Percentiles rank a stretch among this genome's conserved stretches.
Conservation (phyloP, 306 rosid species). For the Spatholobus suberectus region DNA sequence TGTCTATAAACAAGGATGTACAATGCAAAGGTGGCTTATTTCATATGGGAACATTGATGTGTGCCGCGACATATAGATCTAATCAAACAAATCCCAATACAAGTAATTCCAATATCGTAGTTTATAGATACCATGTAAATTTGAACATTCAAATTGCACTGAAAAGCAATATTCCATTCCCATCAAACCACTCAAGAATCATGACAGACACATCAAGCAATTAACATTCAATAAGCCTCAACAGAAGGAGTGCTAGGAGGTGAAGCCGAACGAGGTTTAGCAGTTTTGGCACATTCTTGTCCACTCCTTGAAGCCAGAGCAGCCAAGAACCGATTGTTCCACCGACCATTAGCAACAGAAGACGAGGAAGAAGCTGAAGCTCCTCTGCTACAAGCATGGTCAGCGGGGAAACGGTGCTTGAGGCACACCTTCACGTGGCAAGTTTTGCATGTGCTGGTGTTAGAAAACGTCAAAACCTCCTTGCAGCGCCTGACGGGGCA, state of each 20-base stretch:
- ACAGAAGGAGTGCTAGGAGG: constrained; percentile 58
- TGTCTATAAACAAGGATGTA: not conserved
- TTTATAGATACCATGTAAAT: not conserved
- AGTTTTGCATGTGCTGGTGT: constrained; percentile 68
- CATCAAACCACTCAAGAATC: constrained; percentile 18
- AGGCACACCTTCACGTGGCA: constrained; percentile 81
- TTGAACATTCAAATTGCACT: constrained; percentile 21
- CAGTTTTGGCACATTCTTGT: constrained; percentile 61
- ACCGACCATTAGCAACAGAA: constrained; percentile 27
- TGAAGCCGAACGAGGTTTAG: constrained; percentile 48
- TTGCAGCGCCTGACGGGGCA: constrained; percentile 82
- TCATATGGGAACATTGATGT: not conserved
- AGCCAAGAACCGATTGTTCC: constrained; percentile 67
- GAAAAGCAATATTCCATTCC: not conserved
- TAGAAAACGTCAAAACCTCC: constrained; percentile 78
- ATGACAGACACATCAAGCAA: not conserved
- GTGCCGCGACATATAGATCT: not conserved
- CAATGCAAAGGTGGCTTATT: not conserved
- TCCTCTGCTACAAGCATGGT: constrained; percentile 60
- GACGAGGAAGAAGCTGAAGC: not conserved
- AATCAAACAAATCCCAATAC: not conserved
- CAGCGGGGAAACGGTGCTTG: constrained; percentile 85
- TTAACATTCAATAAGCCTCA: constrained; percentile 50
- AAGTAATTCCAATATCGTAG: not conserved
- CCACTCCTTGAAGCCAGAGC: constrained; percentile 64